phyloP scores from a whole-genome alignment of 1,284 basidiomycete species.

The Apiotrichum domesticum region DNA sequence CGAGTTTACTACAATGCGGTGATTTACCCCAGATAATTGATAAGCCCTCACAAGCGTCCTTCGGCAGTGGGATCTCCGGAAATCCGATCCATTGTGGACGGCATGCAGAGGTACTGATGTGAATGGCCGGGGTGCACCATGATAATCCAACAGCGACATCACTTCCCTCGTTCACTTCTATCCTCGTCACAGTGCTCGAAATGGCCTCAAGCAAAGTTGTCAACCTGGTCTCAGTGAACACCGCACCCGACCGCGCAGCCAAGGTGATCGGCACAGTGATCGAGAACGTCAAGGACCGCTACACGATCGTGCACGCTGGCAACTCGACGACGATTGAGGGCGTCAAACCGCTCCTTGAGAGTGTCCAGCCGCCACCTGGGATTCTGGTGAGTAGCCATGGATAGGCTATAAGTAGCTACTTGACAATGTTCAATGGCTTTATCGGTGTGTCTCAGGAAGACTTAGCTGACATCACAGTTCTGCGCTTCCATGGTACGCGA shows the following conservation, averaged over 20 bases:
- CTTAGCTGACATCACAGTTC: slow-evolving; percentile 17
- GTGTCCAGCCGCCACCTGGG: slow-evolving; percentile 36
- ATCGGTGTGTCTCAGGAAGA: neutral
- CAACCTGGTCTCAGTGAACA: slow-evolving; percentile 45
- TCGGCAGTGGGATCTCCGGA: no score
- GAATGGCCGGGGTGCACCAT: no score
- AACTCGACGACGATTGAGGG: slow-evolving; percentile 42
- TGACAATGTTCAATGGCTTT: neutral
- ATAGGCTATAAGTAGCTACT: neutral
- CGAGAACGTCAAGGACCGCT: slow-evolving; percentile 39
- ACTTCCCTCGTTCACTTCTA: neutral
- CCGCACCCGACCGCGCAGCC: slow-evolving; percentile 40
- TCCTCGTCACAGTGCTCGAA: neutral
- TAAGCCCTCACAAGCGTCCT: no score
- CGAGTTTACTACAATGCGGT: no score
- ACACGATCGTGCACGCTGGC: slow-evolving; percentile 42
- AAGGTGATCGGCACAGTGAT: slow-evolving; percentile 41
- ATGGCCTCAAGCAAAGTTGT: slow-evolving; percentile 15
- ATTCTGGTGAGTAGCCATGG: slow-evolving; percentile 26
- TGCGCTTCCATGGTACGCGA: slow-evolving; percentile 35
- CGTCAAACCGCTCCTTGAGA: slow-evolving; percentile 32
- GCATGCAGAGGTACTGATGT: no score
- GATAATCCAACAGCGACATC: no score
- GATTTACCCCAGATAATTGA: no score
- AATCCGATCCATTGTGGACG: no score